phyloP scores from a whole-genome alignment of 331 rosid species.

The Erythrophleum ivorense region DNA sequence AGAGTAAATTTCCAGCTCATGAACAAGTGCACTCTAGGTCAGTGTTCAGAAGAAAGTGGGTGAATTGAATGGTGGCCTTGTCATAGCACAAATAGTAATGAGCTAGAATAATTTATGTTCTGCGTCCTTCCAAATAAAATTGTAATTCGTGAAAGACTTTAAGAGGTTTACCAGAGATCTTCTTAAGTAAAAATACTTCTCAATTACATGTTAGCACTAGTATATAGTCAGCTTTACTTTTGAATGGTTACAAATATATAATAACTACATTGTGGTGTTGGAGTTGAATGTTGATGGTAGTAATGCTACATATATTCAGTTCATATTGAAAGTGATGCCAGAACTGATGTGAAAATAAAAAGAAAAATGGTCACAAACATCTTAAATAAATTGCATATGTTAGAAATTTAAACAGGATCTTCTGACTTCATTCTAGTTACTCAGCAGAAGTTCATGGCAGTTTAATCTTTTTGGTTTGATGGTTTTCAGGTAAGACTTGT shows the following conservation, averaged over 20 bases:
- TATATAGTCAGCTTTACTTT: neutral
- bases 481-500: neutral
- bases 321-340: neutral
- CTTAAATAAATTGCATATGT: too few species aligned
- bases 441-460: too few species aligned
- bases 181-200: neutral
- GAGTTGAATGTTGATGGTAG: neutral
- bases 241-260: neutral
- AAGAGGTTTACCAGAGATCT: neutral
- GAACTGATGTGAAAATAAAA: neutral
- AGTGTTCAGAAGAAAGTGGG: neutral
- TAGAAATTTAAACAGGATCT: neutral
- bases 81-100: neutral
- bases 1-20: constrained; percentile 37
- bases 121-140: neutral
- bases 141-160: neutral
- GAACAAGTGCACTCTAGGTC: constrained; percentile 39
- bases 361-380: neutral
- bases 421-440: neutral
- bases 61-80: neutral
- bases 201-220: neutral
- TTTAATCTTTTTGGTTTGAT: neutral
- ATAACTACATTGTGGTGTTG: neutral
- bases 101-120: neutral
- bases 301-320: neutral